These are phyloP conservation scores for Dissophora globulifera DNA, from an alignment of 192 early-diverging fungal genomes.

Conservation along the genomic window DNA sequence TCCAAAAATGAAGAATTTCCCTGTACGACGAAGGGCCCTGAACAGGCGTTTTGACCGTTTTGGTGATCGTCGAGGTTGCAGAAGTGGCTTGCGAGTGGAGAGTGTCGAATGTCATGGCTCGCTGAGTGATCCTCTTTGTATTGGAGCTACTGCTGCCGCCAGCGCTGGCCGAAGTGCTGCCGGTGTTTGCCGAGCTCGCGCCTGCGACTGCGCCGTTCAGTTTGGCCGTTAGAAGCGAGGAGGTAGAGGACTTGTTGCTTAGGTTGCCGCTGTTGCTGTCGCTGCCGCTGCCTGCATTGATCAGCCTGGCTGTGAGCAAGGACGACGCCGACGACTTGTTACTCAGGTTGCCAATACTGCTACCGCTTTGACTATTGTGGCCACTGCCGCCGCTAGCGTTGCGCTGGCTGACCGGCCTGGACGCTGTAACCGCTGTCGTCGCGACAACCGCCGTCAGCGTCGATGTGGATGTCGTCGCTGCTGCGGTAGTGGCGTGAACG, in stretches of 20 bases:
- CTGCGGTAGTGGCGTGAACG: neutral
- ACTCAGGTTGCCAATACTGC: constrained; percentile 4
- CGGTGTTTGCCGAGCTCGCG: neutral
- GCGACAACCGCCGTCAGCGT: constrained; percentile 5
- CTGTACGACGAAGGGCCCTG: constrained; percentile 37
- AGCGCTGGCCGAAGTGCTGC: too few relatives aligned
- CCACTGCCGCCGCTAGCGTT: neutral
- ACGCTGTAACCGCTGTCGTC: constrained; percentile 4
- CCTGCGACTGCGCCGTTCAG: neutral
- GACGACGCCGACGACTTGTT: constrained; percentile 10
- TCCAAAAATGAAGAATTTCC: constrained; percentile 51
- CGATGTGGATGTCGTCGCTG: constrained; percentile 6
- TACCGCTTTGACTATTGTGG: neutral
- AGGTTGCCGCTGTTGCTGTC: neutral
- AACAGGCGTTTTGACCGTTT: constrained; percentile 28
- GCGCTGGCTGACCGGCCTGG: too few relatives aligned
- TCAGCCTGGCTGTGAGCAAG: constrained; percentile 8
- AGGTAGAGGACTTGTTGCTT: neutral
- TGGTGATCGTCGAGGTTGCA: constrained; percentile 14
- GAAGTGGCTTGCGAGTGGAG: neutral
- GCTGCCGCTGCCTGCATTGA: neutral
- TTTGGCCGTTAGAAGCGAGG: neutral
- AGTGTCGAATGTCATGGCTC: neutral
- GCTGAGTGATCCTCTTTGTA: neutral
- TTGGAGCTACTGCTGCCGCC: constrained; percentile 1